A percentile compares a stretch with the other conserved stretches of the same genome.
phyloP scores from a whole-genome alignment of 805 yeast species.

The Metschnikowia baotianmanensis region DNA sequence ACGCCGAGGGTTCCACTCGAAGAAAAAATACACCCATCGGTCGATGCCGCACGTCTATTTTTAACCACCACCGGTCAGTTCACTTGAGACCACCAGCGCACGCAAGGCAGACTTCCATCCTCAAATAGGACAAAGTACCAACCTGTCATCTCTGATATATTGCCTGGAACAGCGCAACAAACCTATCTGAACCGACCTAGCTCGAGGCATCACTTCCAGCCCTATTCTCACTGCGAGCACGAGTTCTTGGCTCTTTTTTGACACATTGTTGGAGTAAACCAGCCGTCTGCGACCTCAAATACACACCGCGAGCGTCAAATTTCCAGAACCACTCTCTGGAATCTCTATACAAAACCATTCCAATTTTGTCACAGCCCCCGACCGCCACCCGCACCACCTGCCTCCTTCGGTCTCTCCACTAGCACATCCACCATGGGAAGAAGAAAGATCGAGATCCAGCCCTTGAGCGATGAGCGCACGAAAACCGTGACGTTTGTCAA shows the following conservation, averaged over 20 bases:
- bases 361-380: background rate
- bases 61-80: slow-evolving; percentile 1
- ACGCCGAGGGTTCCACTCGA: background rate
- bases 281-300: background rate
- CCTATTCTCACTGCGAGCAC: too few species aligned
- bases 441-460: slow-evolving; percentile 91
- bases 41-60: slow-evolving; percentile 13
- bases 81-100: slow-evolving; percentile 1
- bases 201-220: too few species aligned
- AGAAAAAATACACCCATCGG: slow-evolving; percentile 3
- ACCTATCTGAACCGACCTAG: too few species aligned
- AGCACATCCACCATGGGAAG: slow-evolving; percentile 70
- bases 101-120: too few species aligned
- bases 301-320: background rate
- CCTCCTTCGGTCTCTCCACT: too few species aligned
- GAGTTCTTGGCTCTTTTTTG: background rate
- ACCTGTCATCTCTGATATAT: too few species aligned
- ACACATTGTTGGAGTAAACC: background rate
- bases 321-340: too few species aligned
- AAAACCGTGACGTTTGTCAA: slow-evolving; percentile 85
- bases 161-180: too few species aligned
- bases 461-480: slow-evolving; percentile 86
- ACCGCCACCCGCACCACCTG: slow-evolving; percentile 23
- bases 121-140: too few species aligned
- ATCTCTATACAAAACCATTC: too few species aligned